Evolutionary conservation across 345 rosid species (phyloP).

Genomic region (Syzygium oleosum): DNA sequence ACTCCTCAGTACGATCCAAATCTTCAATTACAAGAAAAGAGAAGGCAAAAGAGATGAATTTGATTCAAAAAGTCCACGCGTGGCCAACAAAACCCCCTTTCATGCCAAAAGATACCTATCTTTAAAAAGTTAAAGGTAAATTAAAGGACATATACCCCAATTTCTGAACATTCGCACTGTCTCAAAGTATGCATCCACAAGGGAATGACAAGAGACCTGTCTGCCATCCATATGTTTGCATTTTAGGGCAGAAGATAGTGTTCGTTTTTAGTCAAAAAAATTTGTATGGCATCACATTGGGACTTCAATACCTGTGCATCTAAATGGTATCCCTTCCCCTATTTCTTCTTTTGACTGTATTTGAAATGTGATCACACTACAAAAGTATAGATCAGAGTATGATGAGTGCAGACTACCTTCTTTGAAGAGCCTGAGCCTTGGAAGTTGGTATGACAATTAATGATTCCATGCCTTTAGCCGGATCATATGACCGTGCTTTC

Average conservation of each 20-base stretch:
- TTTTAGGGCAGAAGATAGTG: not conserved
- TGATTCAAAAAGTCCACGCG: not conserved
- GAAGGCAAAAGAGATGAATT: not conserved
- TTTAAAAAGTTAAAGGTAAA: not conserved
- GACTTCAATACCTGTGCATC: not conserved
- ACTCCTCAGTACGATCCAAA: not conserved
- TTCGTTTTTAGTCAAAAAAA: not conserved
- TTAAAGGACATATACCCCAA: not conserved
- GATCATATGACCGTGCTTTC: constrained; percentile 80
- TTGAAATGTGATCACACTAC: not conserved
- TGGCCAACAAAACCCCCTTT: not conserved
- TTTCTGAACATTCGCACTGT: not conserved
- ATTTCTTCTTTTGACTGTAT: not conserved
- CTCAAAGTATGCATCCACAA: not conserved
- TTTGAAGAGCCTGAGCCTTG: constrained; percentile 85
- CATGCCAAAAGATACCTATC: not conserved
- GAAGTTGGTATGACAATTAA: constrained; percentile 69
- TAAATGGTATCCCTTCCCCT: not conserved
- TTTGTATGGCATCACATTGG: not conserved
- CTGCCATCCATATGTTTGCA: not conserved
- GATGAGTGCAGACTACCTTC: constrained; percentile 41
- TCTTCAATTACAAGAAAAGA: not conserved
- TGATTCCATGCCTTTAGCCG: constrained; percentile 79
- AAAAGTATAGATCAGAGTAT: not conserved
- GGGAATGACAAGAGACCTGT: not conserved